phyloP scores from a whole-genome alignment of 2,329 filamentous ascomycete species.

The Neonectria ditissima region DNA sequence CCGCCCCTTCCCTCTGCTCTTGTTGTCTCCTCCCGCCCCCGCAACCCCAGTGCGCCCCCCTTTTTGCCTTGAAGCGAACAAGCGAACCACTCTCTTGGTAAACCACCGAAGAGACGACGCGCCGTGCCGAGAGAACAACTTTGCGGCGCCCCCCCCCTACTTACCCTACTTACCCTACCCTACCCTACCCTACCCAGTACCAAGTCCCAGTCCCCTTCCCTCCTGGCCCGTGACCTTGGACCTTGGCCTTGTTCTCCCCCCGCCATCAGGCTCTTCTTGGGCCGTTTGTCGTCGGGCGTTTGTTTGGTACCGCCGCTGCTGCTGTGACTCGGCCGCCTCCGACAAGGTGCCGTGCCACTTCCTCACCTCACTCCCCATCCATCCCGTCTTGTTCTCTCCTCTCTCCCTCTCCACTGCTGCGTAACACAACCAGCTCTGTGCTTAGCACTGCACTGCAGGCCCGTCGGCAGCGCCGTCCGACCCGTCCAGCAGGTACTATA shows the following conservation, averaged over 20 bases:
- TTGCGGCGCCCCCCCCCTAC: constrained; percentile 25
- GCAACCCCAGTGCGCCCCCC: constrained; percentile 39
- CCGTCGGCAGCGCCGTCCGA: constrained; percentile 34
- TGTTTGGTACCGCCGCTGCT: constrained; percentile 25
- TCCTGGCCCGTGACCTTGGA: constrained; percentile 28
- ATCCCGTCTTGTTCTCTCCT: constrained; percentile 39
- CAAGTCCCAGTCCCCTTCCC: no score
- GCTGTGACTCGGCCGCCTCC: constrained; percentile 40
- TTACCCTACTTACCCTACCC: no score
- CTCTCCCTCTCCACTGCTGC: constrained; percentile 29
- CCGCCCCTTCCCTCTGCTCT: no score
- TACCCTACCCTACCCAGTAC: constrained; percentile 14
- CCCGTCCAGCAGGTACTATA: constrained; percentile 23
- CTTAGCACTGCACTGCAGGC: constrained; percentile 29
- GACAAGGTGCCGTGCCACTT: constrained; percentile 26
- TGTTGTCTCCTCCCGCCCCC: constrained; percentile 44
- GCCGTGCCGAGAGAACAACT: constrained; percentile 37
- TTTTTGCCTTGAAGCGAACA: constrained; percentile 46
- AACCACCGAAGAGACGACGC: constrained; percentile 38
- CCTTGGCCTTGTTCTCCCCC: constrained; percentile 34
- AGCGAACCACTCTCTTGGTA: constrained; percentile 47
- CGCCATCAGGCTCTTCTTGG: constrained; percentile 10
- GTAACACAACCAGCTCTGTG: constrained; percentile 26
- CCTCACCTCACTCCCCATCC: constrained; percentile 8
- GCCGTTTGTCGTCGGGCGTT: constrained; percentile 19